Evolutionary conservation across 1,139 yeast species (phyloP), one percentile per base, ranked within the genome.

Genomic region (Saccharomyces pastorianus): DNA sequence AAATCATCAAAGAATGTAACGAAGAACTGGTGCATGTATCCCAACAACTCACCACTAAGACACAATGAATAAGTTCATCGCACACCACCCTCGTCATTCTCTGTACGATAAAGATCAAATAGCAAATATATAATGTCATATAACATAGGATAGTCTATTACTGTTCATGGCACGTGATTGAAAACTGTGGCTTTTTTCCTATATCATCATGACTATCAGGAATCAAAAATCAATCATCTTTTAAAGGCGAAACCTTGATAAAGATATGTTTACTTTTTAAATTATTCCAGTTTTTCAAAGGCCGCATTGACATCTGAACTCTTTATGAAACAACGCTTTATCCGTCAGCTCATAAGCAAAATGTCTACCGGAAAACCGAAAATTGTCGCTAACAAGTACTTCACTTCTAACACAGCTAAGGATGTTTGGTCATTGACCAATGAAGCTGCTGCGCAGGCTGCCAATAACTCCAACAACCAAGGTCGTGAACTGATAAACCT

Each of bases 351-450:
- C 6, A 20, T 11, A 9, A 38, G 7, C n/a, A 9, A 8, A 38
- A 38, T 38, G 44, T 38, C 44, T 6, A 38, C 44, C 2, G 11
- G n/a, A n/a, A 38, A 8, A 38, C 44, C 44, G 44, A 61, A 57
- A 50, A 59, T 67, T 29, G 59, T 57, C 26, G 69, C 69, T 34
- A 84, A 84, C 69, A 84, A 83, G 3, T 85, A 85, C 68, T 85
- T 86, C 71, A 76, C 81, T 52, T 80, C 80, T 57, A 64, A 73
- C 44, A 64, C 67, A 14, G 67, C 75, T 25, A 88, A 90, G 69
- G 99, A 93, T 68, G 90, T 93, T 48, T 93, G 99, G 99, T 79
- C 95, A 11, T 75, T 93, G 61, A 88, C 95, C 71, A 93, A 93
- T 67, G 98, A 91, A 66, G 85, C 97, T 1, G 98, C 98, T 0